Evolutionary conservation across 1,284 basidiomycete species (phyloP).

Genomic region (Puccinia novopanici): DNA sequence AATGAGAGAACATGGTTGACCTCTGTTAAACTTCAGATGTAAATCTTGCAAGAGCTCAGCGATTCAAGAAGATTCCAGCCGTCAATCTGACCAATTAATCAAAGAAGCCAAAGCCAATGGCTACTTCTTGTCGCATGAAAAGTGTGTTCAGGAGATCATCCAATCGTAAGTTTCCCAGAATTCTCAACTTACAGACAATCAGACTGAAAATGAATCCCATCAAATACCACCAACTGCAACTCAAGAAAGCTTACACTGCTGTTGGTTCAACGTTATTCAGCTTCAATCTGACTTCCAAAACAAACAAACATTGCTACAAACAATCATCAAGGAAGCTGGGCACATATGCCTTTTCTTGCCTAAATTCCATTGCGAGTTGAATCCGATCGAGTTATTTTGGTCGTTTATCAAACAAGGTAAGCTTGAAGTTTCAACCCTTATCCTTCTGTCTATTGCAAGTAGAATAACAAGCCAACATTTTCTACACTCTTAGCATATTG

Average conservation of each 20-base stretch:
- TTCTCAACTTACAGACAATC: not conserved
- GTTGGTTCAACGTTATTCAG: not conserved
- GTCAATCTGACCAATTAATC: not conserved
- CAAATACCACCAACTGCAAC: not conserved
- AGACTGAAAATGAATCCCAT: not conserved
- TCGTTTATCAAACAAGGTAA: conserved; percentile 32
- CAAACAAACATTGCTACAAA: conserved; percentile 18
- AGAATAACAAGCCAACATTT: not conserved
- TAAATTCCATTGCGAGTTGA: conserved; percentile 35
- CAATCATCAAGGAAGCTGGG: conserved; percentile 18
- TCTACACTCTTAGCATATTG: not conserved
- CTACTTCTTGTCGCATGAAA: not conserved
- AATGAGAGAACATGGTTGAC: not conserved
- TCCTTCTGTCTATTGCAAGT: not conserved
- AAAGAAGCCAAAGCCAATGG: not conserved
- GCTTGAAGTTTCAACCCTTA: not conserved
- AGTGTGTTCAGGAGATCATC: conserved; percentile 7
- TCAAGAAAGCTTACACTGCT: not conserved
- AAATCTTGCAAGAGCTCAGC: not conserved
- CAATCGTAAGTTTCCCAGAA: not conserved
- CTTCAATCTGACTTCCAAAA: conserved; percentile 26
- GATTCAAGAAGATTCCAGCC: not conserved
- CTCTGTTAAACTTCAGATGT: not conserved
- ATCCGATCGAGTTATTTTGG: conserved; percentile 32
- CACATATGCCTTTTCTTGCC: conserved; percentile 16